A percentile compares a stretch with the other conserved stretches of the same genome.
These are phyloP conservation scores for Oehlia diaphana DNA, from an alignment of 192 early-diverging fungal species.

Conservation along the genomic window DNA sequence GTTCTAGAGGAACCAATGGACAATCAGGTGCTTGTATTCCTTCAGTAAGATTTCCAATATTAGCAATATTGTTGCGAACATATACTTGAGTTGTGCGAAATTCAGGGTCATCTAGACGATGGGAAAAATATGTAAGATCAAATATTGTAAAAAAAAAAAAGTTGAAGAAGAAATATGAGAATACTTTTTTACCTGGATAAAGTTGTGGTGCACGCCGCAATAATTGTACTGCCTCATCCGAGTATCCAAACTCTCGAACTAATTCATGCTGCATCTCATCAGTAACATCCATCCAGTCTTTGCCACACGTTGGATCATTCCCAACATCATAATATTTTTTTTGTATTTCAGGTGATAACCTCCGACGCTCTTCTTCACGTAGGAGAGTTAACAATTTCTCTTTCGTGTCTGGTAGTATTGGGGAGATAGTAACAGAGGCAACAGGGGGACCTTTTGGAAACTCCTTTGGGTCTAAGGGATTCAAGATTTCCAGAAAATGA, in stretches of 20 bases:
- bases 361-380: slow-evolving; percentile 21
- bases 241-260: slow-evolving; percentile 18
- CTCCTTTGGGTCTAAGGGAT: too few relatives aligned
- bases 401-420: too few relatives aligned
- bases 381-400: too few relatives aligned
- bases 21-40: slow-evolving; percentile 26
- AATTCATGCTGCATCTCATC: background rate
- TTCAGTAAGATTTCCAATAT: slow-evolving; percentile 7
- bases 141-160: background rate
- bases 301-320: slow-evolving; percentile 12
- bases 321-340: slow-evolving; percentile 23
- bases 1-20: background rate
- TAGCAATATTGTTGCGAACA: too few relatives aligned
- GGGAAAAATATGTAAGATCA: background rate
- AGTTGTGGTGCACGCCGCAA: slow-evolving; percentile 13
- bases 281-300: background rate
- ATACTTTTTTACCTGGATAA: slow-evolving; percentile 9
- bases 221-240: slow-evolving; percentile 8
- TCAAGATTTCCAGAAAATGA: too few relatives aligned
- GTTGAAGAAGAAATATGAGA: too few relatives aligned
- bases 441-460: background rate
- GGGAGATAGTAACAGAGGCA: too few relatives aligned
- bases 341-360: slow-evolving; percentile 22
- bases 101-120: slow-evolving; percentile 12
- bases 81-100: too few relatives aligned